Evolutionary conservation across 768 basidiomycete species (phyloP).

Genomic region (Boletus pseudopeckii): DNA sequence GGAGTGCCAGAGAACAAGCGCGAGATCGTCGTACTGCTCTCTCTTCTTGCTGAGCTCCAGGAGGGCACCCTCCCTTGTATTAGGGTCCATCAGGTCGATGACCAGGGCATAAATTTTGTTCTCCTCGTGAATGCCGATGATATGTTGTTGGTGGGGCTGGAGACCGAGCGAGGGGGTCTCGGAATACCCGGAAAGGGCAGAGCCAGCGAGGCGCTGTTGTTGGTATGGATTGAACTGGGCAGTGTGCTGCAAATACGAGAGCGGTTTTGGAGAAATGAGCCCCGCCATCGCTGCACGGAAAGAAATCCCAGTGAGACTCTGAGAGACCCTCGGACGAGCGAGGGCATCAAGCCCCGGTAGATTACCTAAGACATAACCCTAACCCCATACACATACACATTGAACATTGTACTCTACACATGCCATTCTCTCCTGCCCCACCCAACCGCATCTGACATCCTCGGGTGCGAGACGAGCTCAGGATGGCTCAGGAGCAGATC

Average conservation of each 20-base stretch:
- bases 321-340: conserved; percentile 5
- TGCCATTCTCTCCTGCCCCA: conserved; percentile 27
- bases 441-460: conserved; percentile 31
- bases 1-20: conserved; percentile 96
- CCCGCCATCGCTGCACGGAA: conserved; percentile 47
- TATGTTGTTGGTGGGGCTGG: conserved; percentile 53
- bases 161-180: conserved; percentile 59
- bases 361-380: conserved; percentile 30
- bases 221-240: conserved; percentile 59
- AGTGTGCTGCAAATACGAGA: conserved; percentile 63
- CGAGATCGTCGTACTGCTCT: conserved; percentile 98
- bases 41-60: conserved; percentile 98
- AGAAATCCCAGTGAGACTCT: conserved; percentile 4
- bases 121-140: conserved; percentile 58
- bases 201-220: conserved; percentile 37
- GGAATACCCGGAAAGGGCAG: conserved; percentile 43
- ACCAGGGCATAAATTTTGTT: conserved; percentile 89
- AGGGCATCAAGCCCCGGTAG: not conserved
- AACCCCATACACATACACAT: conserved; percentile 13
- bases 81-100: conserved; percentile 79
- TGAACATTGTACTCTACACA: not conserved
- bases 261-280: conserved; percentile 58
- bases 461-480: conserved; percentile 32
- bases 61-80: conserved; percentile 83
- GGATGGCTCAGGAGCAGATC: conserved; percentile 26